Percentiles rank a stretch among this genome's conserved stretches.
Conservation (phyloP, 345 rosid genomes). For the Camelina neglecta region DNA sequence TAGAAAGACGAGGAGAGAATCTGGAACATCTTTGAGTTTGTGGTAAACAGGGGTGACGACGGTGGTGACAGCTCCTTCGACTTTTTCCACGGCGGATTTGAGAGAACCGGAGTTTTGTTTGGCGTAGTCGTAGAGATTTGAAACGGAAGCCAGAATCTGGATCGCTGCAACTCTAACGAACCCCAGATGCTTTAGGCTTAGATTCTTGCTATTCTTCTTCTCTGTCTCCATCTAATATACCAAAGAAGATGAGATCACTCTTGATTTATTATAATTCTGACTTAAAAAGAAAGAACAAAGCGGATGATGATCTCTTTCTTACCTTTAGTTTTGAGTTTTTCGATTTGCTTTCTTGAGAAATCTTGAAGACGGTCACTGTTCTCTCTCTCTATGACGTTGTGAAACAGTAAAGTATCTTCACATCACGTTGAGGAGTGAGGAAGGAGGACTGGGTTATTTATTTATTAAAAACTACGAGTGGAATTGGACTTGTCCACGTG, state of each 20-base stretch:
- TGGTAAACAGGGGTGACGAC: constrained; percentile 69
- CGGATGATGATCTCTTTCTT: constrained; percentile 1
- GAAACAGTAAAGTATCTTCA: constrained; percentile 29
- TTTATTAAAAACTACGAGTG: constrained; percentile 1
- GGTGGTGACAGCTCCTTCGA: constrained; percentile 70
- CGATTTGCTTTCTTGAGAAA: constrained; percentile 28
- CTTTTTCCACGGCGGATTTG: constrained; percentile 66
- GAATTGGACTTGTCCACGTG: constrained; percentile 21
- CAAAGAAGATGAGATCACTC: background rate
- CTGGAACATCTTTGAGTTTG: constrained; percentile 69
- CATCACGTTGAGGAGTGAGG: constrained; percentile 30
- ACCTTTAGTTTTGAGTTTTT: constrained; percentile 1
- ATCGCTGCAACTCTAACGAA: constrained; percentile 70
- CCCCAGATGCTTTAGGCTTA: constrained; percentile 70
- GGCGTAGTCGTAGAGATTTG: constrained; percentile 68
- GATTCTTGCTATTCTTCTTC: constrained; percentile 44
- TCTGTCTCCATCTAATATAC: constrained; percentile 53
- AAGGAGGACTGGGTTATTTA: background rate
- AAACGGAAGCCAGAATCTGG: constrained; percentile 52
- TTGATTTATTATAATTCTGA: background rate
- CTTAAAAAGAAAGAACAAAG: background rate
- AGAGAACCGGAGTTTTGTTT: constrained; percentile 83
- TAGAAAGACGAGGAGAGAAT: constrained; percentile 63
- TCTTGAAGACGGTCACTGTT: constrained; percentile 24
- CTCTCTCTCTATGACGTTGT: constrained; percentile 9